Base-by-base conservation (phyloP, 148 eudicot genomes). In the Fagopyrum esculentum region DNA sequence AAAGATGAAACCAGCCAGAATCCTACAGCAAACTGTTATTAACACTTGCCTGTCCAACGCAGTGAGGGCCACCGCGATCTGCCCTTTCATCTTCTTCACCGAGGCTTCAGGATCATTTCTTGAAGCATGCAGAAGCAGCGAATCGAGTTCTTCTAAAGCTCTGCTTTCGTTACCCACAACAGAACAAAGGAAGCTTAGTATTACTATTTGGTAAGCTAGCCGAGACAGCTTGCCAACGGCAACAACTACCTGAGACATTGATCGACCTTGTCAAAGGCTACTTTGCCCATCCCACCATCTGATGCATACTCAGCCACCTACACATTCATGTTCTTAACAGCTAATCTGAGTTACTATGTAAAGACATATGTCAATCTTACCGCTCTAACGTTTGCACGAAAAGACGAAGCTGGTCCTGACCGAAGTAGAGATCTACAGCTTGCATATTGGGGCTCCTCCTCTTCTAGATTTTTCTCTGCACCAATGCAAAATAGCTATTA, bases 321-420 rank as follows among this genome's bases (percentile, higher is more conserved):
- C 40, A 35, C 40, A 1, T 35, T 35, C 2, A 35, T 35, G 40
- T 35, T 35, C 40, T 35, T 35, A 35, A 35, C 40, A 35, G 3
- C 2, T 35, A 35, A 35, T 35, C 40, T 22, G 40, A 0, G 40
- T 35, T 35, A 35, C 3, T 52, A 52, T 51, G 26, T 55, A 49
- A 50, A 12, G 16, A 73, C 0, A 54, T 52, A 3, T 11, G 16
- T 16, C 17, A 9, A n/a, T 85, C 97, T 86, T 86, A 95, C 98
- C 70, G 98, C 98, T 79, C 98, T 89, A 60, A 95, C 84, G 77
- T 95, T 92, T 44, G 89, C 60, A 30, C 98, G 98, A 73, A 95
- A 88, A 50, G 98, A 95, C 69, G 97, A 90, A 69, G 98, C 96
- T 68, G 98, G 96, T 17, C 98, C 98, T 77, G 93, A 89, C 47